A percentile compares a stretch with the other conserved stretches of the same genome.
phyloP scores from a whole-genome alignment of 2,329 filamentous ascomycete genomes.

The Fulvia fulva region DNA sequence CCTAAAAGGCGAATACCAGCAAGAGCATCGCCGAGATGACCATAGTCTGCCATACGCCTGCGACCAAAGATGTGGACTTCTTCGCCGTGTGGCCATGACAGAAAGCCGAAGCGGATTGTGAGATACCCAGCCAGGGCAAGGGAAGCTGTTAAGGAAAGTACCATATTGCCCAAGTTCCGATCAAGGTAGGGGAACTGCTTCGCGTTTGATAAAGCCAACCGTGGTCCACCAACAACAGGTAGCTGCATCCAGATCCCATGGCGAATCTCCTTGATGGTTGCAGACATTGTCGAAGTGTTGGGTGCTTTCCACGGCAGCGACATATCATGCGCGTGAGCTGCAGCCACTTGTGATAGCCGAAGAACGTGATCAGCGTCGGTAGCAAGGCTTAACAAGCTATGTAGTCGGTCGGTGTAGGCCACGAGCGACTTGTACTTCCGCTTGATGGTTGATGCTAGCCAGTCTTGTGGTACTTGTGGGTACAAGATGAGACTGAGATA shows the following conservation, averaged over 20 bases:
- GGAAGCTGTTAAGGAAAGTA: conserved; percentile 18
- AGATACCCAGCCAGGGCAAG: conserved; percentile 19
- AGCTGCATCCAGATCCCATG: conserved; percentile 21
- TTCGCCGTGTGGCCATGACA: conserved; percentile 33
- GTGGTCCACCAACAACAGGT: conserved; percentile 17
- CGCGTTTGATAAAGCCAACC: conserved; percentile 14
- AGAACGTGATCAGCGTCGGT: conserved; percentile 26
- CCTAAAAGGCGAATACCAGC: conserved; percentile 28
- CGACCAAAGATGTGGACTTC: conserved; percentile 33
- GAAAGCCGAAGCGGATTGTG: conserved; percentile 22
- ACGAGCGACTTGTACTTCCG: conserved; percentile 42
- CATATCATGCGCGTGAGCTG: neutral
- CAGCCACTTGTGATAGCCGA: conserved; percentile 8
- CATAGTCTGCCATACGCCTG: conserved; percentile 32
- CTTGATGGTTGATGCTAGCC: conserved; percentile 57
- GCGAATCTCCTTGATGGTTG: conserved; percentile 11
- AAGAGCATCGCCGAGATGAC: conserved; percentile 33
- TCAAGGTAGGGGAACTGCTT: conserved; percentile 16
- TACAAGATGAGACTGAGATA: conserved; percentile 72
- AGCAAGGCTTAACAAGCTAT: conserved; percentile 19
- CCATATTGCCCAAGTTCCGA: conserved; percentile 19
- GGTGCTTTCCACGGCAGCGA: conserved; percentile 27
- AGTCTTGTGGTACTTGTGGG: conserved; percentile 58
- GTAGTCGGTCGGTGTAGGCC: conserved; percentile 38
- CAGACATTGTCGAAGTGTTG: conserved; percentile 3